Conservation (phyloP, 352 stramenopile species). For the Phytophthora megakarya region DNA sequence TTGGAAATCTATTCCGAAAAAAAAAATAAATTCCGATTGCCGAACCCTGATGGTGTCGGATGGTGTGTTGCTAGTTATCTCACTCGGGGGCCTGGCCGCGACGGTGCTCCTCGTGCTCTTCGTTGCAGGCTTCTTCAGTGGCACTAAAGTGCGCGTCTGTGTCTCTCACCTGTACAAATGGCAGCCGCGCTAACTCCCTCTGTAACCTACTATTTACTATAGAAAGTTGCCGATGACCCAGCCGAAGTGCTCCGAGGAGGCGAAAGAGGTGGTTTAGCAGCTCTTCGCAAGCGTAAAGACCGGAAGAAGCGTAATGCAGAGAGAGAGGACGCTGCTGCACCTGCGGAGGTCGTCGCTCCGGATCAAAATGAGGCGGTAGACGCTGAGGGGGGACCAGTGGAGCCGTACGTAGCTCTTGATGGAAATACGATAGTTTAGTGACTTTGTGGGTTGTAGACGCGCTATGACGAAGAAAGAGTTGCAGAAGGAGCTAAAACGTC, state of each 20-base stretch:
- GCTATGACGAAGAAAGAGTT: constrained; percentile 80
- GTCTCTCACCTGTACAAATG: background rate
- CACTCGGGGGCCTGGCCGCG: constrained; percentile 50
- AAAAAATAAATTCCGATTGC: too few species aligned
- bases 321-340: constrained; percentile 21
- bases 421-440: background rate
- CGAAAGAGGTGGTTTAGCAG: constrained; percentile 55
- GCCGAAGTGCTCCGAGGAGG: constrained; percentile 43
- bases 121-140: constrained; percentile 66
- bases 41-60: constrained; percentile 74
- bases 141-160: constrained; percentile 32
- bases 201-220: constrained; percentile 3
- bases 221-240: constrained; percentile 44
- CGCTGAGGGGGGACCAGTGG: constrained; percentile 27
- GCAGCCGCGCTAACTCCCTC: background rate
- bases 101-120: constrained; percentile 67
- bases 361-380: constrained; percentile 23
- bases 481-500: constrained; percentile 79
- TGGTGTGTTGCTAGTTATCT: constrained; percentile 54
- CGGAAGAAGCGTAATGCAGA: constrained; percentile 48
- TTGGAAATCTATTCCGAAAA: too few species aligned
- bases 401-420: constrained; percentile 44
- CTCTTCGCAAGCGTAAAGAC: constrained; percentile 69
- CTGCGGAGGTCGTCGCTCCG: constrained; percentile 13
- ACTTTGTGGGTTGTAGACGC: constrained; percentile 24